Evolutionary conservation across 306 rosid species (phyloP).

Genomic region (Acacia confusa): DNA sequence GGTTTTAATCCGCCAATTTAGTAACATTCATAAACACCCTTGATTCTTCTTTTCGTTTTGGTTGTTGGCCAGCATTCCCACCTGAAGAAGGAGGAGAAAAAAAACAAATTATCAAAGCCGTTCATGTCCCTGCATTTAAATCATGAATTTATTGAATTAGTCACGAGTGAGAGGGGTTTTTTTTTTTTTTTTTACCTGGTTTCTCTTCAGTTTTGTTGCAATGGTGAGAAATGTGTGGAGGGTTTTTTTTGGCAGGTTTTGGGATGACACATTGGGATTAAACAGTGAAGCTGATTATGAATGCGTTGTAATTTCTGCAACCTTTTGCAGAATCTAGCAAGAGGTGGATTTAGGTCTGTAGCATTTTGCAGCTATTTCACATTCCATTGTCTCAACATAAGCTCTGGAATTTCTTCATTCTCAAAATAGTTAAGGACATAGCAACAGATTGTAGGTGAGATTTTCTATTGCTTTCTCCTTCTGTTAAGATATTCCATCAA

Average conservation of each 20-base stretch:
- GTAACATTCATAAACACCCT: constrained; percentile 30
- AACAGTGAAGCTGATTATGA: constrained; percentile 13
- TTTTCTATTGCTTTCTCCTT: constrained; percentile 8
- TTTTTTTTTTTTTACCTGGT: not conserved
- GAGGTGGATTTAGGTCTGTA: not conserved
- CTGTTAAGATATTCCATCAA: not conserved
- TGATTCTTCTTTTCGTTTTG: constrained; percentile 23
- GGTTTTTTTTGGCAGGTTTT: constrained; percentile 13
- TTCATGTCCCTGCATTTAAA: constrained; percentile 33
- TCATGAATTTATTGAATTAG: constrained; percentile 25
- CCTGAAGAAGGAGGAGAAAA: not conserved
- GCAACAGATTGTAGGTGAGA: constrained; percentile 37
- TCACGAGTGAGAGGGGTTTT: constrained; percentile 20
- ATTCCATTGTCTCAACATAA: constrained; percentile 12
- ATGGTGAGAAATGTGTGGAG: constrained; percentile 29
- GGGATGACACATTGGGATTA: constrained; percentile 26
- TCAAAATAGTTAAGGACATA: constrained; percentile 18
- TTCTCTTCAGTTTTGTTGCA: not conserved
- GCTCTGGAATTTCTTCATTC: constrained; percentile 17
- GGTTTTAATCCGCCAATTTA: constrained; percentile 37
- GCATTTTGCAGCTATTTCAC: constrained; percentile 1
- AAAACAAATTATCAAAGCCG: not conserved
- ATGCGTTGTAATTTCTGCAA: constrained; percentile 10
- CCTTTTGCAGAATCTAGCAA: constrained; percentile 15
- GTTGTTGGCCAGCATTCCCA: constrained; percentile 37